phyloP scores from a whole-genome alignment of 495 filamentous ascomycete genomes.

The Podospora appendiculata region DNA sequence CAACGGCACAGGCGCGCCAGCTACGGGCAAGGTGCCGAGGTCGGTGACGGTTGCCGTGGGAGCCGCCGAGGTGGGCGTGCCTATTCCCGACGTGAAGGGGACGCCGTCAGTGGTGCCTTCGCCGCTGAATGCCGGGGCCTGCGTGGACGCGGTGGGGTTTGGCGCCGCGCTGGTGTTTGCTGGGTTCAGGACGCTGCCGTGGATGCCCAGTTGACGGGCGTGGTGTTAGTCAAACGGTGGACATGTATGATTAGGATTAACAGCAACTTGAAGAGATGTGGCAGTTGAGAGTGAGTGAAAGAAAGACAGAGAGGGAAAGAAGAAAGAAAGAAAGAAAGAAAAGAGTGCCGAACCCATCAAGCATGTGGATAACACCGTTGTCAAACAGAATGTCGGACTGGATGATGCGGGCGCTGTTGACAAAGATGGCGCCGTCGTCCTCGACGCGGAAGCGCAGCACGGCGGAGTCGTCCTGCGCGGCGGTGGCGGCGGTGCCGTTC shows the following conservation, averaged over 20 bases:
- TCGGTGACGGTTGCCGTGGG: neutral
- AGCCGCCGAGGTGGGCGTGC: neutral
- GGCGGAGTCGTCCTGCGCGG: conserved; percentile 29
- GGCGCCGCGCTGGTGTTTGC: conserved; percentile 40
- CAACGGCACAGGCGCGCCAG: too few species aligned
- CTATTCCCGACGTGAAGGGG: conserved; percentile 39
- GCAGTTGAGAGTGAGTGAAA: too few species aligned
- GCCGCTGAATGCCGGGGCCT: conserved; percentile 44
- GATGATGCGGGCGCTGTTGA: conserved; percentile 30
- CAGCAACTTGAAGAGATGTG: neutral
- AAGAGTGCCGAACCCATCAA: conserved; percentile 38
- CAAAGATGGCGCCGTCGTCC: conserved; percentile 30
- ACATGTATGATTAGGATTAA: neutral
- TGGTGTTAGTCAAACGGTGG: neutral
- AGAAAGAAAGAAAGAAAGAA: neutral
- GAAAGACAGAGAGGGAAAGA: neutral
- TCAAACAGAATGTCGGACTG: conserved; percentile 49
- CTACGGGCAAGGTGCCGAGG: too few species aligned
- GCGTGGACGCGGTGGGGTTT: conserved; percentile 32
- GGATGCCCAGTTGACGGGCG: too few species aligned
- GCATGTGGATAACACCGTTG: conserved; percentile 63
- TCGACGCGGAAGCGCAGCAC: conserved; percentile 41
- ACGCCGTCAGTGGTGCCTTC: conserved; percentile 34
- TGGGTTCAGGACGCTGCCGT: conserved; percentile 57
- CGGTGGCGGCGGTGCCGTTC: conserved; percentile 30